phyloP scores from a whole-genome alignment of 2,329 filamentous ascomycete genomes.

The Cytospora schulzeri region DNA sequence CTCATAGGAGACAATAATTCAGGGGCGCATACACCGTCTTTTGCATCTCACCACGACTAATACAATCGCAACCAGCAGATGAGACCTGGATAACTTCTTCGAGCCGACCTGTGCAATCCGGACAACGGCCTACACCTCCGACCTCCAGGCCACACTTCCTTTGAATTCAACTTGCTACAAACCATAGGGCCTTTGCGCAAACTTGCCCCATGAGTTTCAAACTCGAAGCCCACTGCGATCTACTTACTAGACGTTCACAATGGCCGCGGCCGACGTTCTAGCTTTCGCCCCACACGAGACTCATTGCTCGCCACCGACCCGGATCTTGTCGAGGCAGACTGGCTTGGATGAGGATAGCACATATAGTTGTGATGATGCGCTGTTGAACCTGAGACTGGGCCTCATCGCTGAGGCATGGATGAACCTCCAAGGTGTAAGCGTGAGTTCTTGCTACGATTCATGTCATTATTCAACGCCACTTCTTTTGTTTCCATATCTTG shows the following conservation, averaged over 20 bases:
- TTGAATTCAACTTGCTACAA: conserved; percentile 6
- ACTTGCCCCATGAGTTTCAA: conserved; percentile 51
- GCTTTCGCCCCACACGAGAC: conserved; percentile 42
- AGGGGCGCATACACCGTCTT: conserved; percentile 4
- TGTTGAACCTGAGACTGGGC: conserved; percentile 39
- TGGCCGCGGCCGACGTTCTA: conserved; percentile 56
- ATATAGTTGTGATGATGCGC: conserved; percentile 25
- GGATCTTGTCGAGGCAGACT: conserved; percentile 38
- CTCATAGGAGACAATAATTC: neutral
- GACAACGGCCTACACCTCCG: neutral
- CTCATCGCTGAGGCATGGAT: conserved; percentile 47
- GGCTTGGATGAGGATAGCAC: conserved; percentile 39
- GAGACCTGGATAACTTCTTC: neutral
- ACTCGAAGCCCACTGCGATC: conserved; percentile 40
- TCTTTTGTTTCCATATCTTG: neutral
- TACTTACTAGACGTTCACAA: conserved; percentile 48
- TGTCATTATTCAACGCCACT: neutral
- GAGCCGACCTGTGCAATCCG: neutral
- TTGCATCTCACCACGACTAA: neutral
- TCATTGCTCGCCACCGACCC: conserved; percentile 42
- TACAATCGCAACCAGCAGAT: neutral
- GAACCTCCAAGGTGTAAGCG: conserved; percentile 35
- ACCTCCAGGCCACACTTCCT: neutral
- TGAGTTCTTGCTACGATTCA: conserved; percentile 32
- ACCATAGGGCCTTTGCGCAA: conserved; percentile 23